Conservation (phyloP, 192 early-diverging fungal genomes). For the Mortierella hygrophila region DNA sequence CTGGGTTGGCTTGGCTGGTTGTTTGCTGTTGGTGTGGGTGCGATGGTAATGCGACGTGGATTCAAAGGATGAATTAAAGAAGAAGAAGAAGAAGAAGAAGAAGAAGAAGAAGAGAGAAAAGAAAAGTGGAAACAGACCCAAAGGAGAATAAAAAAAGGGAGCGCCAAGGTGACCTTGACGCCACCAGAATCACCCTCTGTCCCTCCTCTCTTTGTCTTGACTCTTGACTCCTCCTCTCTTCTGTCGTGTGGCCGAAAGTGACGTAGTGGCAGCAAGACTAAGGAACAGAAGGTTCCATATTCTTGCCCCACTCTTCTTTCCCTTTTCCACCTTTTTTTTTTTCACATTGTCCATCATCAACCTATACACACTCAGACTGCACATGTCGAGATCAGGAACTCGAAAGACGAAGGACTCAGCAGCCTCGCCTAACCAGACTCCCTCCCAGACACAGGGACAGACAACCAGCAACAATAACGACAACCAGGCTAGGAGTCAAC, state of each 20-base stretch:
- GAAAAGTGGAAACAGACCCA: too few relatives aligned
- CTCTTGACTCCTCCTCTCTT: background rate
- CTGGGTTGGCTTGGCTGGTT: background rate
- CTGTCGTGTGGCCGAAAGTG: background rate
- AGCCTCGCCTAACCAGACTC: background rate
- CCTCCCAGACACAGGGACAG: background rate
- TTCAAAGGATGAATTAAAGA: constrained; percentile 12
- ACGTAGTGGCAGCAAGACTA: constrained; percentile 6
- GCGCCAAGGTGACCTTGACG: background rate
- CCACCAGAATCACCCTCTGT: background rate
- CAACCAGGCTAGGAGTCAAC: background rate
- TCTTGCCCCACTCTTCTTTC: background rate
- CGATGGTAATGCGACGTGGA: background rate
- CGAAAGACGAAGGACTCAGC: constrained; percentile 12
- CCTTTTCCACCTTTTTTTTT: background rate
- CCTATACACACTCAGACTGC: background rate
- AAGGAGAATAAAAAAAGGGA: background rate
- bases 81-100: constrained; percentile 7
- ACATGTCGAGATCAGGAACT: constrained; percentile 28
- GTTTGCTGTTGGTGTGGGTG: background rate
- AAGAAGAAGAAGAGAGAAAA: background rate
- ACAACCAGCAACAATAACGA: background rate
- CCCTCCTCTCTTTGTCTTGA: background rate
- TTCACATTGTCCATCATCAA: constrained; percentile 6
- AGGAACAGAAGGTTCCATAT: background rate